Percentiles rank a stretch among this genome's conserved stretches.
Conservation (phyloP, 1,284 basidiomycete genomes). For the Meira miltonrushii region DNA sequence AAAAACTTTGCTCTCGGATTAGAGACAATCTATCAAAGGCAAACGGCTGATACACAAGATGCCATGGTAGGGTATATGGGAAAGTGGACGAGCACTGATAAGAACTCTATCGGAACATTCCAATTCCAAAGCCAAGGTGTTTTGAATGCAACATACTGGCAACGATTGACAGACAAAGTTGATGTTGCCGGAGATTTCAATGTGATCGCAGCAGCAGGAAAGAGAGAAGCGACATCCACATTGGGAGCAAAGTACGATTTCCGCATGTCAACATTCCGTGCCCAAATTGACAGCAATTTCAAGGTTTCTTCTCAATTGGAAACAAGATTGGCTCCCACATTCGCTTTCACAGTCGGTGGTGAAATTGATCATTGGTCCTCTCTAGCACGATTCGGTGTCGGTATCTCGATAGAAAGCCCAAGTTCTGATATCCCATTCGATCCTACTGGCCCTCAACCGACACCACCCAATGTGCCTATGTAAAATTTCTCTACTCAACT, state of each 20-base stretch:
- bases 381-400: constrained; percentile 88
- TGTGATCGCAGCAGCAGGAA: constrained; percentile 62
- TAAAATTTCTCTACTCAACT: constrained; percentile 10
- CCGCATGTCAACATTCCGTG: constrained; percentile 67
- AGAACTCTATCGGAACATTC: constrained; percentile 71
- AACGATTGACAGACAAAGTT: constrained; percentile 90
- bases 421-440: constrained; percentile 33
- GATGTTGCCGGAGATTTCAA: constrained; percentile 95
- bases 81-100: constrained; percentile 59
- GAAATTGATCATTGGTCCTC: constrained; percentile 94
- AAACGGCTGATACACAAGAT: constrained; percentile 60
- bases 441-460: constrained; percentile 40
- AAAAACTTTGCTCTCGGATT: constrained; percentile 84
- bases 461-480: constrained; percentile 49
- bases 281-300: constrained; percentile 44
- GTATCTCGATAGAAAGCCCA: constrained; percentile 82
- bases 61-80: constrained; percentile 77
- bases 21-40: constrained; percentile 79
- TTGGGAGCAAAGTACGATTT: constrained; percentile 95
- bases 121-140: constrained; percentile 77
- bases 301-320: constrained; percentile 93
- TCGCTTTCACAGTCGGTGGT: constrained; percentile 87
- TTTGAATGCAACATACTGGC: constrained; percentile 91
- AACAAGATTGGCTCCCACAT: constrained; percentile 89
- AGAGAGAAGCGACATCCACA: constrained; percentile 82